These are phyloP conservation scores for Lyophyllum atratum DNA, from an alignment of 768 basidiomycete genomes.

Conservation along the genomic window DNA sequence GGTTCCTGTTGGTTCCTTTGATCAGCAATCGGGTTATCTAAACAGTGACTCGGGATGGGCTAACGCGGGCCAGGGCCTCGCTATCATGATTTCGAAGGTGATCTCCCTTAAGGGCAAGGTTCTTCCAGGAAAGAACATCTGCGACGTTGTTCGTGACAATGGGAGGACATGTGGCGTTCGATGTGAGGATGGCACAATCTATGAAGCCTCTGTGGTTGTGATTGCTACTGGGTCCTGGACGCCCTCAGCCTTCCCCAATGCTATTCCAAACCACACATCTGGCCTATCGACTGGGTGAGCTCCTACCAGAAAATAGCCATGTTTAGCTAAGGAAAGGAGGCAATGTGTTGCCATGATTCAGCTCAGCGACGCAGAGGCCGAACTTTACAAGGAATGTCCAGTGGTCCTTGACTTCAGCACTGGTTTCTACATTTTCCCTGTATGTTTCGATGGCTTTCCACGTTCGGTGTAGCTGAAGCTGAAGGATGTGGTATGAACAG, in stretches of 20 bases:
- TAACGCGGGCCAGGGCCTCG: conserved; percentile 68
- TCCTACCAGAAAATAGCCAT: neutral
- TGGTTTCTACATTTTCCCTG: conserved; percentile 86
- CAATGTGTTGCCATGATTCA: conserved; percentile 81
- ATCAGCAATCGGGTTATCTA: conserved; percentile 54
- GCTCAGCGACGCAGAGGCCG: conserved; percentile 69
- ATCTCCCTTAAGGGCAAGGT: conserved; percentile 61
- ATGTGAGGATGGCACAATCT: conserved; percentile 57
- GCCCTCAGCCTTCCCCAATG: conserved; percentile 68
- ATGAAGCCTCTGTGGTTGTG: conserved; percentile 63
- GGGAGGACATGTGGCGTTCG: conserved; percentile 58
- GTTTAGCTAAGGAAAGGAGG: conserved; percentile 38
- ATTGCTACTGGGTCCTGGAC: conserved; percentile 87
- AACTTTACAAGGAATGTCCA: conserved; percentile 60
- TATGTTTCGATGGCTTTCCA: conserved; percentile 30
- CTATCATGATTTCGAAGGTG: conserved; percentile 56
- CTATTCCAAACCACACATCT: conserved; percentile 50
- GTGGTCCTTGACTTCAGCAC: conserved; percentile 71
- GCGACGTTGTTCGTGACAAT: conserved; percentile 41
- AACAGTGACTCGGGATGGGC: conserved; percentile 88
- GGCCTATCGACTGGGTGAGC: conserved; percentile 78
- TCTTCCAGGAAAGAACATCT: conserved; percentile 56
- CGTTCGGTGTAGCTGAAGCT: neutral
- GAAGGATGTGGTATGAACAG: conserved; percentile 32
- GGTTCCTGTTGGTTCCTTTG: conserved; percentile 37